Base-by-base conservation (phyloP, 805 yeast genomes). In the Lachancea cidri region DNA sequence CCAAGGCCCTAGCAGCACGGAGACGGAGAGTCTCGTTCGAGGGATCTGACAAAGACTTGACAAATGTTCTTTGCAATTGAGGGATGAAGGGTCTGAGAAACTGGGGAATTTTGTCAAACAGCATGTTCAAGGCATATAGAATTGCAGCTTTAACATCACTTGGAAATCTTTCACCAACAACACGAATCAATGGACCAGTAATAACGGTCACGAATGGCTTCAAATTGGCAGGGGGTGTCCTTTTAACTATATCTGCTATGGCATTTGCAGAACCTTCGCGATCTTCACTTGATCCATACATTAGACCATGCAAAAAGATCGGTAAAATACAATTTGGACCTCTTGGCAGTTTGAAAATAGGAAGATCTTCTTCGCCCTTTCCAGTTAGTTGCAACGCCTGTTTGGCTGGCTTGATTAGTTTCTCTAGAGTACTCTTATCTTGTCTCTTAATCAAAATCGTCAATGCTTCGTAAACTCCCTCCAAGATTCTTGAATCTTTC, bases 101-200 rank as follows among this genome's bases (percentile, higher is more conserved):
- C 58, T 83, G 86, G 2, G 98, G 96, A 52, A 91, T 84, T 69
- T 87, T 85, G 17, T 67, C 67, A 55, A 93, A 79, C 57, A 94
- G 68, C 48, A 76, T 76, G 57, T 83, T 84, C 62, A 94, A 74
- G 1, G 98, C 95, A 47, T 74, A 73, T 56, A 93, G 72, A 52
- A 94, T 91, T n/a, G 96, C 95, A 29, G 95, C 82, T 71, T 93
- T 93, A 53, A 93, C 86, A 52, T 88, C 96, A 46, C 95, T 75
- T 14, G 82, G 76, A 50, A 86, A 91, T 64, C 96, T 80, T 65
- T 93, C 99, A 57, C 99, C 98, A 58, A 91, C 86, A 42, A 91
- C 95, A 73, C 99, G 87, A 66, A 93, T 93, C 58, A 93, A 74
- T 30, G 98, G 98, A 67, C 99, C 99, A 19, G 96, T 89, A 48